phyloP scores from a whole-genome alignment of 768 basidiomycete species.

The Punctularia strigosozonata region DNA sequence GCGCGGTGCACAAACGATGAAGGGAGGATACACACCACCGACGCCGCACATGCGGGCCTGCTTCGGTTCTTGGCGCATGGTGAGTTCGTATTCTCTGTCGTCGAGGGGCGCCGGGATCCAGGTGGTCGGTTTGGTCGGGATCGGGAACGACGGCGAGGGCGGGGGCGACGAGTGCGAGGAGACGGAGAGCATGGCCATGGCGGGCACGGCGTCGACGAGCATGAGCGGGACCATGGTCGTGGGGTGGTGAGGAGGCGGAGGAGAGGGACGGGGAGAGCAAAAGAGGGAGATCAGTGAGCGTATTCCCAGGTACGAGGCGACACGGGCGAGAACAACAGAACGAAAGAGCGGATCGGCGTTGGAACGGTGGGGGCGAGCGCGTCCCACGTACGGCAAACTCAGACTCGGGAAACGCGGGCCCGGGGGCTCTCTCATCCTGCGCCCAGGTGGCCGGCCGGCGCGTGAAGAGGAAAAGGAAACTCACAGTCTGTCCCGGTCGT shows the following conservation, averaged over 20 bases:
- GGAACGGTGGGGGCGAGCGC: too few relatives aligned
- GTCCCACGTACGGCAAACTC: too few relatives aligned
- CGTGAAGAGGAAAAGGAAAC: slow-evolving; percentile 8
- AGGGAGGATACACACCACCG: slow-evolving; percentile 54
- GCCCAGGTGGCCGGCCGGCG: too few relatives aligned
- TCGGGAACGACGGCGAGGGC: neutral
- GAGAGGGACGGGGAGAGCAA: neutral
- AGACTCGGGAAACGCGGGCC: too few relatives aligned
- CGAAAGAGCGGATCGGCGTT: too few relatives aligned
- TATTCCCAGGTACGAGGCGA: too few relatives aligned
- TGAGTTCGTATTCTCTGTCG: slow-evolving; percentile 75
- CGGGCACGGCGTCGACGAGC: neutral
- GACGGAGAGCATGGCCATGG: neutral
- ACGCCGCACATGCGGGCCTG: slow-evolving; percentile 88
- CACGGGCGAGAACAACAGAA: too few relatives aligned
- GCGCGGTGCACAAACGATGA: neutral
- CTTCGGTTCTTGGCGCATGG: slow-evolving; percentile 83
- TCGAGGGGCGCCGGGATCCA: slow-evolving; percentile 6
- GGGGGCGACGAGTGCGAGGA: neutral
- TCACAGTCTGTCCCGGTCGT: slow-evolving; percentile 28
- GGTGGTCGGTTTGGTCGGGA: slow-evolving; percentile 5
- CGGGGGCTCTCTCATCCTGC: too few relatives aligned
- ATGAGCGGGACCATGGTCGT: neutral
- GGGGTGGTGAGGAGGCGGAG: neutral
- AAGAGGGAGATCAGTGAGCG: neutral